Conservation (phyloP, 257 asterid species). For the Verbena officinalis region DNA sequence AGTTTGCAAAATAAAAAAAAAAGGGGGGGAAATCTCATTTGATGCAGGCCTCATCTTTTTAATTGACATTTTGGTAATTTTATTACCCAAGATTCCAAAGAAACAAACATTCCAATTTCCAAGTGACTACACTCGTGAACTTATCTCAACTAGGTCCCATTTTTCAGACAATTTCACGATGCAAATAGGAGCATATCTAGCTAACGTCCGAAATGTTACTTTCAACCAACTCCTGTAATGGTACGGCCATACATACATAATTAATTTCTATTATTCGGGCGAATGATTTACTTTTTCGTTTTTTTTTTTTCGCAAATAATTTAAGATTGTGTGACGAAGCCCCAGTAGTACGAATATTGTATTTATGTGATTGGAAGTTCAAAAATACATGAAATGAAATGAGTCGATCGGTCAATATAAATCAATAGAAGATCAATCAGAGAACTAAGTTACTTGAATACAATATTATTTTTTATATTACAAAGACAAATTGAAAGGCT, state of each 20-base stretch:
- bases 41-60: no score
- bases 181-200: slow-evolving; percentile 20
- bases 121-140: slow-evolving; percentile 15
- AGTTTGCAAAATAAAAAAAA: no score
- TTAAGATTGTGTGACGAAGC: slow-evolving; percentile 3
- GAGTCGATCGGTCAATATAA: no score
- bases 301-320: slow-evolving; percentile 1
- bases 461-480: no score
- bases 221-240: slow-evolving; percentile 29
- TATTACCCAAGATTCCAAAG: not conserved
- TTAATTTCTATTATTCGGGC: not conserved
- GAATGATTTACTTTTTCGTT: slow-evolving; percentile 1
- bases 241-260: not conserved
- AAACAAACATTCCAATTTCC: slow-evolving; percentile 12
- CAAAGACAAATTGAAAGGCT: no score
- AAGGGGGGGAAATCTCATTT: no score
- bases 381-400: no score
- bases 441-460: no score
- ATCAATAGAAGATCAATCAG: no score
- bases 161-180: slow-evolving; percentile 16
- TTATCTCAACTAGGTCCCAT: slow-evolving; percentile 25
- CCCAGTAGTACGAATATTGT: no score
- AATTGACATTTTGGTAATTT: not conserved
- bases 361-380: no score
- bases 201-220: slow-evolving; percentile 21